A percentile compares a stretch with the other conserved stretches of the same genome.
Evolutionary conservation across 1,284 basidiomycete genomes (phyloP).

Genomic region (Sphaerobolus stellatus): DNA sequence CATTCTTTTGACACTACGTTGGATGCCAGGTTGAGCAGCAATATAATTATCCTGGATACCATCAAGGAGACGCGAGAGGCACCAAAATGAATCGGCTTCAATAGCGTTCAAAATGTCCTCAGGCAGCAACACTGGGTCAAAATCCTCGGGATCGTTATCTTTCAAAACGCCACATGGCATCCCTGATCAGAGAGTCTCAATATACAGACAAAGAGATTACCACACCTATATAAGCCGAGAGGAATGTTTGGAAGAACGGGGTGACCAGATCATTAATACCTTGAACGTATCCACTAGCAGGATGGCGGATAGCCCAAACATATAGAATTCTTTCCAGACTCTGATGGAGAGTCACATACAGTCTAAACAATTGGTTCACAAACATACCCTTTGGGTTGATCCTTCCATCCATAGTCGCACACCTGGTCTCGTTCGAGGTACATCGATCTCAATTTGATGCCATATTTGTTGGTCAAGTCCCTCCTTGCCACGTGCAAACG

Average conservation of each 20-base stretch:
- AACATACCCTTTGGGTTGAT: slow-evolving; percentile 86
- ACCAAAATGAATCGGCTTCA: slow-evolving; percentile 97
- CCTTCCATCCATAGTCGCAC: slow-evolving; percentile 86
- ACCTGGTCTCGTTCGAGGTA: slow-evolving; percentile 91
- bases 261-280: slow-evolving; percentile 97
- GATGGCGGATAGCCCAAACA: slow-evolving; percentile 97
- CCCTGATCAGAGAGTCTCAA: slow-evolving; percentile 11
- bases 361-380: slow-evolving; percentile 26
- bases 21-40: slow-evolving; percentile 91
- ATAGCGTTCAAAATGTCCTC: slow-evolving; percentile 72
- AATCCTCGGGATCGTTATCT: slow-evolving; percentile 87
- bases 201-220: background rate
- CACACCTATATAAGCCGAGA: slow-evolving; percentile 87
- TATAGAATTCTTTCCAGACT: slow-evolving; percentile 91
- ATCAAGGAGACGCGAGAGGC: slow-evolving; percentile 87
- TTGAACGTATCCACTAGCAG: slow-evolving; percentile 95
- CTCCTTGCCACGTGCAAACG: slow-evolving; percentile 84
- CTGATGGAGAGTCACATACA: slow-evolving; percentile 37
- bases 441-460: slow-evolving; percentile 98
- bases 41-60: slow-evolving; percentile 99
- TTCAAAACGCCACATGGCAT: slow-evolving; percentile 12
- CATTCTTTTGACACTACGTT: slow-evolving; percentile 89
- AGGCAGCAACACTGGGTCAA: slow-evolving; percentile 78
- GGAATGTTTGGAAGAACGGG: slow-evolving; percentile 93
- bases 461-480: slow-evolving; percentile 92